Base-by-base conservation (phyloP, 495 filamentous ascomycete genomes). In the Penicillium goetzii region DNA sequence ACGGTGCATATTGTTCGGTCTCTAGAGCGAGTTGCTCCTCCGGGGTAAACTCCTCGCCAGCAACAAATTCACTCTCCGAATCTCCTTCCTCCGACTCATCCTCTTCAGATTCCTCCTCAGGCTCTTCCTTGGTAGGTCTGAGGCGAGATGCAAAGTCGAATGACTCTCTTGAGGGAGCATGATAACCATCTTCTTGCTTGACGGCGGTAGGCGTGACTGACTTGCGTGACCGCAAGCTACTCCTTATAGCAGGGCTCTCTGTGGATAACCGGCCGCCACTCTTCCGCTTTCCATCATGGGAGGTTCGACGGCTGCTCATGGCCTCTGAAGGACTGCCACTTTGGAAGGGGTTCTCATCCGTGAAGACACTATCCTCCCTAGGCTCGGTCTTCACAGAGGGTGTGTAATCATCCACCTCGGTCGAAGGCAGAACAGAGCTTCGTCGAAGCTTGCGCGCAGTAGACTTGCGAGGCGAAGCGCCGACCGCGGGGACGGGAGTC, bases 331-430 rank as follows among this genome's bases (percentile, higher is more conserved):
- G 85, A 63, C 85, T 86, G 15, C 92, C 93, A 69, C 91, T 95
- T 72, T 99, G 95, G 68, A 99, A 99, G 1, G 95, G 94, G 69
- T 99, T 99, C 52, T 98, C 93, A 68, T 85, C 80, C 34, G 88
- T 89, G 76, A 98, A 97, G 62, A 90, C 84, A 68, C 81, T 86
- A 23, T 84, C 83, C 14, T 77, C 74, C 23, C 61, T 71, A 15
- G 71, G 66, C 60, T 80, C 71, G 33, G 64, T 71, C 72, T 77
- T 84, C 47, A 78, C 61, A 34, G 67, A 65, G 21, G 72, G 68
- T 47, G 77, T 68, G n/a, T 64, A 62, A n/a, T 72, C 64, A 23
- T 80, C 76, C 12, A 72, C 54, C 63, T 80, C 79, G 8, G 77
- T 78, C 0, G 77, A 73, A 17, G 86, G 80, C 2, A 77, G 79